Conservation (phyloP, 371 early-diverging fungal species). For the Mortierella sp. region DNA sequence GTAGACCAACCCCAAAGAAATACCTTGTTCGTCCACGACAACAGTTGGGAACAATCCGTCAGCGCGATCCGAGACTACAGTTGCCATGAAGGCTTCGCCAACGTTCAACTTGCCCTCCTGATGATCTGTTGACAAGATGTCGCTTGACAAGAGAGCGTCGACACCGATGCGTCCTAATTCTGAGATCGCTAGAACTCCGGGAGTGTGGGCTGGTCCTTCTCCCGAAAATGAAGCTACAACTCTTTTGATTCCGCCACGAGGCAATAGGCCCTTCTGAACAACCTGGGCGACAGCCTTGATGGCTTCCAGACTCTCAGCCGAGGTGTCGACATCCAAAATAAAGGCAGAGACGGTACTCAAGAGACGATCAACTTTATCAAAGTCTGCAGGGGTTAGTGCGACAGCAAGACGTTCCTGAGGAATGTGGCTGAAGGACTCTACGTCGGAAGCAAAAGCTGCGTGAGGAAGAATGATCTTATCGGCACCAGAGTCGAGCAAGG, state of each 20-base stretch:
- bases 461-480: constrained; percentile 67
- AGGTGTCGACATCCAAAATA: constrained; percentile 38
- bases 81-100: constrained; percentile 77
- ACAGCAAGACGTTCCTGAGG: constrained; percentile 58
- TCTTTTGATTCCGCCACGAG: constrained; percentile 48
- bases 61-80: constrained; percentile 82
- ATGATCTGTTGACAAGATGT: constrained; percentile 27
- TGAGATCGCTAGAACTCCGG: constrained; percentile 33
- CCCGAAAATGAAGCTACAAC: constrained; percentile 37
- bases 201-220: constrained; percentile 17
- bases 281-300: constrained; percentile 36
- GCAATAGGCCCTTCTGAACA: constrained; percentile 39
- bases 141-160: constrained; percentile 26
- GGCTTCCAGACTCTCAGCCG: constrained; percentile 55
- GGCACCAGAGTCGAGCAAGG: constrained; percentile 72
- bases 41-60: constrained; percentile 94
- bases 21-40: constrained; percentile 90
- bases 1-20: constrained; percentile 94
- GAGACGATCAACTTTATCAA: constrained; percentile 18
- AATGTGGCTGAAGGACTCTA: constrained; percentile 45
- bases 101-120: constrained; percentile 66
- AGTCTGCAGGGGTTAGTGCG: constrained; percentile 27
- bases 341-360: constrained; percentile 41
- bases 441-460: constrained; percentile 42
- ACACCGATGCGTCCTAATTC: constrained; percentile 45